Conservation (phyloP, 179 eudicot species). For the Beta lomatogona region DNA sequence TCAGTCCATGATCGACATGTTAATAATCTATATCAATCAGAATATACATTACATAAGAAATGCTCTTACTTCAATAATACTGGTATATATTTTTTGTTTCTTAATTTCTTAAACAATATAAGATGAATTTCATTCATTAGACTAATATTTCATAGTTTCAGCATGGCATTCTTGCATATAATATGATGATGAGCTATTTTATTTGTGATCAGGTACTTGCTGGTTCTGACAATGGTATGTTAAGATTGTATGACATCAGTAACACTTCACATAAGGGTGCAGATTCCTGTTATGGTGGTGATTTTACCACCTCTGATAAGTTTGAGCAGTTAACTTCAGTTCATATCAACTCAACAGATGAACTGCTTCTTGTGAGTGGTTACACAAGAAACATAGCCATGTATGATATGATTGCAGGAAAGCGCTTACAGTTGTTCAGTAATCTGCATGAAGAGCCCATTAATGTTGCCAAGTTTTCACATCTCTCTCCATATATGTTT, state of each 20-base stretch:
- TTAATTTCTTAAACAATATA: neutral
- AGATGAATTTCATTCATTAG: too few species aligned
- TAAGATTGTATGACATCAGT: constrained; percentile 69
- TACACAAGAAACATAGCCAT: constrained; percentile 75
- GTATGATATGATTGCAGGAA: constrained; percentile 79
- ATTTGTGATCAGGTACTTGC: constrained; percentile 68
- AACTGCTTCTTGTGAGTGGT: constrained; percentile 84
- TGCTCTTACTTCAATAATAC: too few species aligned
- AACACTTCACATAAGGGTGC: constrained; percentile 36
- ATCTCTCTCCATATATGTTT: constrained; percentile 77
- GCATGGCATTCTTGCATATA: constrained; percentile 2
- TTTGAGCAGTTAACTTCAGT: constrained; percentile 94
- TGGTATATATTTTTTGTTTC: too few species aligned
- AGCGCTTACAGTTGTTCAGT: constrained; percentile 57
- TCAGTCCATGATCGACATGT: neutral
- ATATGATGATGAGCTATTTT: neutral
- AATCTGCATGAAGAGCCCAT: constrained; percentile 83
- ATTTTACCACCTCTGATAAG: constrained; percentile 55
- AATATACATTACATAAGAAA: too few species aligned
- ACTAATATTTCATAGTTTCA: neutral
- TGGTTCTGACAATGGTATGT: constrained; percentile 85
- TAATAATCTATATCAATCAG: too few species aligned
- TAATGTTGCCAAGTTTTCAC: constrained; percentile 89
- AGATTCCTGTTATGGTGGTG: constrained; percentile 32
- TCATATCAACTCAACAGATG: constrained; percentile 87